Percentiles rank a stretch among this genome's conserved stretches.
Evolutionary conservation across 2,329 filamentous ascomycete species (phyloP).

Genomic region (Aspergillus luchuensis): DNA sequence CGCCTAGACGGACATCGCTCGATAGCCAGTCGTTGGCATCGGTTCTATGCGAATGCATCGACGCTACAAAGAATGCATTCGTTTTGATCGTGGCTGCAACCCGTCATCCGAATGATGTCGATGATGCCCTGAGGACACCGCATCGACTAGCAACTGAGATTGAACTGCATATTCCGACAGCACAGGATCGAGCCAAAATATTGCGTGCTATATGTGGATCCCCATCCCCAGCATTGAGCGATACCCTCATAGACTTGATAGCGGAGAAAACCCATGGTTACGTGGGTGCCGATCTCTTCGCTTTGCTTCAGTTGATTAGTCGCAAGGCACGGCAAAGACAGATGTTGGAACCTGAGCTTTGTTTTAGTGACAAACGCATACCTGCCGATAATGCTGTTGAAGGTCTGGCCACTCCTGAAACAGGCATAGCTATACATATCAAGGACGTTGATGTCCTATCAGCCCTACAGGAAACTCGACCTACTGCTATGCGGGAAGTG

Average conservation of each 20-base stretch:
- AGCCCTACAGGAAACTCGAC: conserved; percentile 70
- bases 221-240: conserved; percentile 52
- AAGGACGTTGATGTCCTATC: conserved; percentile 38
- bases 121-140: conserved; percentile 65
- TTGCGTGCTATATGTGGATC: conserved; percentile 59
- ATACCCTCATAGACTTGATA: conserved; percentile 60
- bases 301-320: conserved; percentile 60
- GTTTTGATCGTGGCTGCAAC: conserved; percentile 77
- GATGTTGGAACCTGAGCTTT: conserved; percentile 17
- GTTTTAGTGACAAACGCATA: background rate
- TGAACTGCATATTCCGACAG: conserved; percentile 75
- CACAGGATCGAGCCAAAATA: conserved; percentile 70
- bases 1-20: conserved; percentile 59
- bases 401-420: conserved; percentile 15
- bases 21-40: conserved; percentile 40
- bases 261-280: conserved; percentile 83
- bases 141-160: conserved; percentile 69
- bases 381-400: background rate
- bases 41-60: conserved; percentile 45
- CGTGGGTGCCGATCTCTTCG: conserved; percentile 74
- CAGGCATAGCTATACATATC: conserved; percentile 32
- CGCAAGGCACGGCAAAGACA: conserved; percentile 42
- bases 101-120: conserved; percentile 71
- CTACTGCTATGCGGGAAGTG: conserved; percentile 85
- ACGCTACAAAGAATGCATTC: conserved; percentile 47